Evolutionary conservation across 2,329 filamentous ascomycete genomes (phyloP), one percentile per base, ranked within the genome.

Genomic region (Paracamarosporium sp.): DNA sequence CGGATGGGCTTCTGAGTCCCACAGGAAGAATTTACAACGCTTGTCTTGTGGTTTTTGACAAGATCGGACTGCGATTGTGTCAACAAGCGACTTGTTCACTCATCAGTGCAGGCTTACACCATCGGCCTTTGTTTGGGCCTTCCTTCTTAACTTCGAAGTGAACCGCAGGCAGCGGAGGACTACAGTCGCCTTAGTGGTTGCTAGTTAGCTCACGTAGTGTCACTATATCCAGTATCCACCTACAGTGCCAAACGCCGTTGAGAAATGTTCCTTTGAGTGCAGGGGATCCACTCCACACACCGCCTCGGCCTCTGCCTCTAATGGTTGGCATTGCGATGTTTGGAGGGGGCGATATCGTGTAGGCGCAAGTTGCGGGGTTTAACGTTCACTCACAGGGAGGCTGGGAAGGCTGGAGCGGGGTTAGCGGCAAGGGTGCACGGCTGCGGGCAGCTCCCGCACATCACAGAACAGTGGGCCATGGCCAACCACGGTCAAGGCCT

Each of bases 141-240:
- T 82, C 79, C 59, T 88, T 88, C 68, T 85, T 87, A 1, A 82
- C 82, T 64, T 85, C 79, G 59, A 86, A 83, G 51, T 82, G 83
- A 25, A 80, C 77, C 2, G 85, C 85, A 17, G 82, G 83, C 2
- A 83, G 75, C 20, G 82, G 79, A 9, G 83, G 81, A 11, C 76
- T 77, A 67, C 86, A 88, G 64, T 88, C 82, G 71, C 82, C 81
- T 82, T 12, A 12, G 8, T 11, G 6, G 8, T 25, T 11, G 56
- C 70, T 51, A 70, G 64, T 47, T 28, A 41, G 30, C 15, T 24
- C 28, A 22, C 27, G 15, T 44, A 8, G 31, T 28, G 9, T 3
- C 9, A 15, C 20, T n/a, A n/a, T n/a, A n/a, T n/a, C n/a, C n/a
- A n/a, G 13, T 33, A 44, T 50, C 41, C 12, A 44, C 63, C 51